phyloP scores from a whole-genome alignment of 768 basidiomycete species.

The Auriscalpium vulgare region DNA sequence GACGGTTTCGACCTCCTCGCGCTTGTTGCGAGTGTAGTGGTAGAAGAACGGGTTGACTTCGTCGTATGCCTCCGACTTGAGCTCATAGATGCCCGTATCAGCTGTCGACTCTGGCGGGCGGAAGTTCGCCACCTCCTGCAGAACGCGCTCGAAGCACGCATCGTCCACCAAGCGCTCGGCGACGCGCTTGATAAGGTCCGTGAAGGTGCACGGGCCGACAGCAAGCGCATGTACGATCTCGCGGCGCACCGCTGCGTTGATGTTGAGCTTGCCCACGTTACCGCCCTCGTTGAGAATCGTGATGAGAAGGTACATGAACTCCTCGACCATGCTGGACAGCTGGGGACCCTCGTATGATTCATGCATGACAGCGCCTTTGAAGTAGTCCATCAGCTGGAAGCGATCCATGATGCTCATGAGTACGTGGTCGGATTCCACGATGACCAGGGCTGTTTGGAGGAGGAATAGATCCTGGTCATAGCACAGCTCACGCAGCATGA shows the following conservation, averaged over 20 bases:
- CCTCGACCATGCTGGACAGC: constrained; percentile 82
- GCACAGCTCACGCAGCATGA: constrained; percentile 90
- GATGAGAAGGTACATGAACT: constrained; percentile 82
- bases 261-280: constrained; percentile 59
- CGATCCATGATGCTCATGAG: constrained; percentile 85
- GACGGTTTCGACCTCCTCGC: constrained; percentile 82
- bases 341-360: constrained; percentile 62
- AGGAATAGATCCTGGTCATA: constrained; percentile 95
- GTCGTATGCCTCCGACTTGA: constrained; percentile 73
- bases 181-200: constrained; percentile 85
- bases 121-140: constrained; percentile 76
- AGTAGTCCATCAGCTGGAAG: constrained; percentile 76
- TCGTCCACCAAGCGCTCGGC: constrained; percentile 87
- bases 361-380: constrained; percentile 56
- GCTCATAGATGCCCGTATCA: constrained; percentile 82
- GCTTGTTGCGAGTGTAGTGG: constrained; percentile 89
- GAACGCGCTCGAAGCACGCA: constrained; percentile 68
- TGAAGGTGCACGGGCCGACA: constrained; percentile 80
- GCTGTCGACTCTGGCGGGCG: constrained; percentile 68
- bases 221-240: constrained; percentile 90
- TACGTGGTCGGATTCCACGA: constrained; percentile 71
- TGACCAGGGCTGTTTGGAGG: constrained; percentile 75
- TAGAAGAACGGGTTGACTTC: constrained; percentile 95
- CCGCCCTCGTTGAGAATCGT: constrained; percentile 79
- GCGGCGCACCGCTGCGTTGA: constrained; percentile 57